Evolutionary conservation across 2,329 filamentous ascomycete genomes (phyloP), one percentile per base, ranked within the genome.

Genomic region (Trichophyton benhamiae): DNA sequence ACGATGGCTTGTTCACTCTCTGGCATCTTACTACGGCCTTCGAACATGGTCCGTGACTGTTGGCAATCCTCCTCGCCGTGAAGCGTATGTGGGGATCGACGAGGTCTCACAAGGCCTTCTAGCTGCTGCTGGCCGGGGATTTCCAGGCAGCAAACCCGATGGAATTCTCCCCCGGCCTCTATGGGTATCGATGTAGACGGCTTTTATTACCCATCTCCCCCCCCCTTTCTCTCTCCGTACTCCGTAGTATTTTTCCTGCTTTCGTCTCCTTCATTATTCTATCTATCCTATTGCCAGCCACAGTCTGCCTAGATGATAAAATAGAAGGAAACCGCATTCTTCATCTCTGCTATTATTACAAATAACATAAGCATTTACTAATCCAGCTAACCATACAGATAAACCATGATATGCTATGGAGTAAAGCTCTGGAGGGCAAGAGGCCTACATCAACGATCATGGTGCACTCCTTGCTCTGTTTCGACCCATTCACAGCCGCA

Each of bases 1-100:
- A 66, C 88, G 92, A 65, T 97, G 91, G 88, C 83, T 97, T 60
- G 89, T 95, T 0, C 91, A 97, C 74, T 88, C 89, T 62, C 91
- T 97, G 65, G 92, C 89, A 8, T 84, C 87, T 46, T 97, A 97
- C 73, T 97, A 97, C 71, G 91, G 91, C 52, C 81, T 96, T 61
- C 83, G 85, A 63, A 96, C 91, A 20, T 90, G 86, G 77, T 91
- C 88, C 3, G 83, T 92, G 63, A 87, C 87, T 0, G 81, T 87
- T 0, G 85, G 85, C 36, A 80, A 84, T 65, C 87, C 89, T 2
- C 82, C 85, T 13, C 82, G 86, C 59, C 83, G 89, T 59, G 87
- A 94, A 64, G 90, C 94, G 6, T 96, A 95, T 68, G 86, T 96
- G 22, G 88, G 88, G 2, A 77, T 92, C 64, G 69, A 71, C 59